Percentiles rank a stretch among this genome's conserved stretches.
phyloP scores from a whole-genome alignment of 1,284 basidiomycete species.

The Neotropicomus parvogracilis region DNA sequence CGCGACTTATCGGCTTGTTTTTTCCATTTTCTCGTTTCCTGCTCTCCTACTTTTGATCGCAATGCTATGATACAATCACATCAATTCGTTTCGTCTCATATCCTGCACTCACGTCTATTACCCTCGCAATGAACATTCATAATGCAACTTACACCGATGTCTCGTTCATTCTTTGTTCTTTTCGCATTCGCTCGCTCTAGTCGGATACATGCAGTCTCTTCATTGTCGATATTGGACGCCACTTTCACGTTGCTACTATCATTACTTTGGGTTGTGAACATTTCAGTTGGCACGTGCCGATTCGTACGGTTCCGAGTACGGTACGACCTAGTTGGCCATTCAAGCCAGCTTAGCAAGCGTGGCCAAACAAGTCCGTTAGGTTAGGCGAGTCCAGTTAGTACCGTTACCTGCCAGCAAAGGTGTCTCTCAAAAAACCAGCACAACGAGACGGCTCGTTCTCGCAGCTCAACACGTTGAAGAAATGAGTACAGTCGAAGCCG shows the following conservation, averaged over 20 bases:
- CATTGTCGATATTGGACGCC: slow-evolving; percentile 32
- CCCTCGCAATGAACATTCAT: slow-evolving; percentile 37
- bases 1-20: slow-evolving; percentile 9
- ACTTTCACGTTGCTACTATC: slow-evolving; percentile 16
- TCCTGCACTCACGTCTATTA: slow-evolving; percentile 34
- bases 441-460: slow-evolving; percentile 8
- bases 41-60: slow-evolving; percentile 26
- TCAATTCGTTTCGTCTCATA: slow-evolving; percentile 26
- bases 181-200: slow-evolving; percentile 17
- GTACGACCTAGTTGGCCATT: no score
- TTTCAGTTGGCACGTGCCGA: slow-evolving; percentile 7
- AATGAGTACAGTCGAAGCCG: slow-evolving; percentile 69
- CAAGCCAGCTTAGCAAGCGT: no score
- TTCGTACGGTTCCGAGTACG: no score
- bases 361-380: slow-evolving; percentile 27
- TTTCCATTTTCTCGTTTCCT: slow-evolving; percentile 9
- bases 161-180: slow-evolving; percentile 13
- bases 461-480: slow-evolving; percentile 32
- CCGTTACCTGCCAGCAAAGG: no score
- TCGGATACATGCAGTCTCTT: slow-evolving; percentile 30
- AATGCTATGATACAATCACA: slow-evolving; percentile 40
- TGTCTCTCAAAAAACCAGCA: slow-evolving; percentile 19
- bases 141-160: slow-evolving; percentile 34
- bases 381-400: slow-evolving; percentile 9
- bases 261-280: slow-evolving; percentile 9